Percentiles rank a stretch among this genome's conserved stretches.
phyloP scores from a whole-genome alignment of 192 early-diverging fungal genomes.

The Linnemannia zychae region DNA sequence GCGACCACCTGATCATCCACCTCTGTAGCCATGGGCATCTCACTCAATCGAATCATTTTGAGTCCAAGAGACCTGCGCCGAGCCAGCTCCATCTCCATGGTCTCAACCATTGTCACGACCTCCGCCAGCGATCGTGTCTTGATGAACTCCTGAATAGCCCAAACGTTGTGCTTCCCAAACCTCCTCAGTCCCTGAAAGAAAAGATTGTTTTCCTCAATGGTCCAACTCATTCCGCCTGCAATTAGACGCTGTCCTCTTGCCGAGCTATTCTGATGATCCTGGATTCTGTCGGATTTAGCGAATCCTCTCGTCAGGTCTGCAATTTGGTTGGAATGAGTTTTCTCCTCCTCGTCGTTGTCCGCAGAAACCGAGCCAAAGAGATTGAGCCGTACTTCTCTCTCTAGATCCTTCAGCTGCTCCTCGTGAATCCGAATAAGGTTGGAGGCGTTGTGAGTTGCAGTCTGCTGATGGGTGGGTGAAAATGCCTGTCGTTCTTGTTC shows the following conservation, averaged over 20 bases:
- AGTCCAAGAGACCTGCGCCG: constrained; percentile 14
- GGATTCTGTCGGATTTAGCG: background rate
- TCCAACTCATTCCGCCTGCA: constrained; percentile 44
- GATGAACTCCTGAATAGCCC: constrained; percentile 44
- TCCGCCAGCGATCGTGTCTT: constrained; percentile 40
- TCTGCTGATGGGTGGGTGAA: background rate
- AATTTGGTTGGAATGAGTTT: background rate
- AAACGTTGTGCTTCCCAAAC: constrained; percentile 51
- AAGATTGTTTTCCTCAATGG: constrained; percentile 21
- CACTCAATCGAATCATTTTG: background rate
- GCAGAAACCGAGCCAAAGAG: constrained; percentile 12
- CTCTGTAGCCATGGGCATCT: constrained; percentile 52
- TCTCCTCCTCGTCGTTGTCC: background rate
- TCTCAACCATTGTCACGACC: constrained; percentile 40
- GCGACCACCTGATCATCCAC: constrained; percentile 13
- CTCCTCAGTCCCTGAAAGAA: constrained; percentile 41
- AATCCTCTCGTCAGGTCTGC: background rate
- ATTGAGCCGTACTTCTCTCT: constrained; percentile 7
- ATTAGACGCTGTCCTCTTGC: constrained; percentile 6
- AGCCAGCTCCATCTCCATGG: constrained; percentile 39
- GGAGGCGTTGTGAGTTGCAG: background rate
- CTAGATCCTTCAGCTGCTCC: constrained; percentile 8
- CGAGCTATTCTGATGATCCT: background rate
- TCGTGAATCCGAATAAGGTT: background rate
- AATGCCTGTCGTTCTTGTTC: background rate